These are phyloP conservation scores for Fraxinus sp. DNA, from an alignment of 305 asterid species.

Conservation along the genomic window DNA sequence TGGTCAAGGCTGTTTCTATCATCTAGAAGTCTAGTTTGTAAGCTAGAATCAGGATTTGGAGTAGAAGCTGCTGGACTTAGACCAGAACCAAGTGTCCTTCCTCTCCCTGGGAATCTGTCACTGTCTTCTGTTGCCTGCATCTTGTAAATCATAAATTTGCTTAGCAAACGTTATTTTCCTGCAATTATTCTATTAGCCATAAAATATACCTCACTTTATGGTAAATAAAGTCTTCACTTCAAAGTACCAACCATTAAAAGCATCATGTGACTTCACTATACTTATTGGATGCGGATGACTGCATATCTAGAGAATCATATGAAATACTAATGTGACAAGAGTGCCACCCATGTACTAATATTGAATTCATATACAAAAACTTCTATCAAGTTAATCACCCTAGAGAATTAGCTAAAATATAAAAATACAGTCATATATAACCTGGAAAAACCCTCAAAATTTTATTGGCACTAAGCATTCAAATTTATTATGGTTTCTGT, in stretches of 20 bases:
- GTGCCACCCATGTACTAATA: background rate
- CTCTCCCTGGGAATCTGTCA: conserved; percentile 85
- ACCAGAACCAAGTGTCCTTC: conserved; percentile 63
- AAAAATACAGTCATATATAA: background rate
- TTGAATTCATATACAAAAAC: background rate
- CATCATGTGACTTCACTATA: background rate
- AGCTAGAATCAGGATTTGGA: conserved; percentile 56
- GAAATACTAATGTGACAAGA: conserved; percentile 1
- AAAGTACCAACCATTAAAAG: conserved; percentile 9
- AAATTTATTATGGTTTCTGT: background rate
- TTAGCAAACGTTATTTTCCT: conserved; percentile 19
- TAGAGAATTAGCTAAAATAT: background rate
- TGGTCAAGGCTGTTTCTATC: conserved; percentile 42
- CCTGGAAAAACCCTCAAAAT: background rate
- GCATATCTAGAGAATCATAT: conserved; percentile 3
- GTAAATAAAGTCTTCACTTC: background rate
- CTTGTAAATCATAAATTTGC: conserved; percentile 2
- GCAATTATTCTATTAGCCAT: background rate
- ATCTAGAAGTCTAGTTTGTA: conserved; percentile 80
- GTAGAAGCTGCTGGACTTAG: conserved; percentile 48
- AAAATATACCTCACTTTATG: background rate
- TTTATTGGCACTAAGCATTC: background rate
- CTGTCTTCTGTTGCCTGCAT: conserved; percentile 53
- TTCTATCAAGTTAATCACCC: background rate
- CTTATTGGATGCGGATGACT: background rate